These are phyloP conservation scores for Colletotrichum gigasporum DNA, from an alignment of 2,329 filamentous ascomycete genomes.

Conservation along the genomic window DNA sequence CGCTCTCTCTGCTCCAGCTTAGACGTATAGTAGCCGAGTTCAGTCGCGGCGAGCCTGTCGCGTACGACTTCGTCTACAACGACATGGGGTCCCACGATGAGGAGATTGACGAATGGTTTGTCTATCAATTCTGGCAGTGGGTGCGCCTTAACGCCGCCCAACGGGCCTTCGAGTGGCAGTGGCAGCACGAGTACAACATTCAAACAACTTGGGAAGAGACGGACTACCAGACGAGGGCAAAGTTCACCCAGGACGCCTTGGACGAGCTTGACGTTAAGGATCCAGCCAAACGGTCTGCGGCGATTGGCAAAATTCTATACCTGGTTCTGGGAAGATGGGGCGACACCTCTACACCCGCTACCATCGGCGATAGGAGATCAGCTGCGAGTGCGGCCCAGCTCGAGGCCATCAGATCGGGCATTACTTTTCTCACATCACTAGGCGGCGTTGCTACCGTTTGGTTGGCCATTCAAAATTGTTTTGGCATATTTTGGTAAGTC, in stretches of 20 bases:
- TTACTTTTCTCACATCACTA: slow-evolving; percentile 59
- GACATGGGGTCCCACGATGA: slow-evolving; percentile 80
- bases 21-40: slow-evolving; percentile 79
- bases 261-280: slow-evolving; percentile 55
- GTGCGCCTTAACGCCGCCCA: slow-evolving; percentile 80
- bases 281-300: slow-evolving; percentile 58
- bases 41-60: slow-evolving; percentile 72
- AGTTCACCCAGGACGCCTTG: slow-evolving; percentile 67
- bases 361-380: slow-evolving; percentile 53
- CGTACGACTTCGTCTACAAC: slow-evolving; percentile 87
- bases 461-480: slow-evolving; percentile 57
- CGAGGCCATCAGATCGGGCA: slow-evolving; percentile 66
- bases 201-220: slow-evolving; percentile 73
- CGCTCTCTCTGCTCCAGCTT: slow-evolving; percentile 79
- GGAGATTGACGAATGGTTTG: slow-evolving; percentile 98
- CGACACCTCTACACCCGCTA: slow-evolving; percentile 66
- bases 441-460: slow-evolving; percentile 62
- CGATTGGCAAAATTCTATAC: slow-evolving; percentile 67
- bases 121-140: slow-evolving; percentile 88
- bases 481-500: slow-evolving; percentile 63
- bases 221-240: slow-evolving; percentile 61
- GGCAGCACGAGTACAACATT: slow-evolving; percentile 62
- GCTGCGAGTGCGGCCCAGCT: slow-evolving; percentile 66
- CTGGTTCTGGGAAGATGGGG: slow-evolving; percentile 76
- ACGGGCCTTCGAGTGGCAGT: slow-evolving; percentile 80